Base-by-base conservation (phyloP, 2,329 filamentous ascomycete species). In the Phoma sp. region DNA sequence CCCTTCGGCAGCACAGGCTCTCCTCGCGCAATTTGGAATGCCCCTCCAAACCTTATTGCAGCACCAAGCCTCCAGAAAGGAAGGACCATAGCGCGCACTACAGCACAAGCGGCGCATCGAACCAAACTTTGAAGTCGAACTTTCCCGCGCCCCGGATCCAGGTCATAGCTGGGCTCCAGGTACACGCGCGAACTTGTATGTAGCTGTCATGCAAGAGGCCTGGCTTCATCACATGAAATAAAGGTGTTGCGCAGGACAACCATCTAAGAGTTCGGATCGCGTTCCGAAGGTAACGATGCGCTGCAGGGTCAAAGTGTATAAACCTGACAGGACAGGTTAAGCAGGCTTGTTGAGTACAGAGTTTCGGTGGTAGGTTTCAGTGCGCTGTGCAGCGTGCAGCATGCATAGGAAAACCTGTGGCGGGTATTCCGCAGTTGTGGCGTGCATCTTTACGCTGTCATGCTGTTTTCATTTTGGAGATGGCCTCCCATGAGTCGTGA, bases 51-150 rank as follows among this genome's bases (percentile, higher is more conserved):
- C 52, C 41, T 55, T 55, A 55, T 13, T 36, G 18, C 13, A 11
- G 36, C 24, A 41, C 46, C 52, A 46, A 50, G 36, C 36, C 30
- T 23, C 41, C 8, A 40, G 24, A 42, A 32, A 55, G 41, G 51
- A 38, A 49, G 40, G 51, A 25, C 42, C 39, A 41, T 24, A 46
- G 36, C 22, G 36, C 42, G 30, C 42, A 45, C 52, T 50, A 51
- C 52, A 47, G 42, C 38, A 27, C 43, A 51, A 55, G 52, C 47
- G 52, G 42, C 14, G 13, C 14, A 51, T 47, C 47, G 43, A 51
- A 47, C 52, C 47, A 40, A 47, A 55, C 38, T 47, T 18, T 22
- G 32, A 7, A 39, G 25, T 47, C 11, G 42, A 55, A 55, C 43
- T 43, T 22, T 47, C 37, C 38, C 18, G 10, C 52, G 29, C 47